Evolutionary conservation across 208 protist genomes (phyloP).

Genomic region (Tritrichomonas foetus): DNA sequence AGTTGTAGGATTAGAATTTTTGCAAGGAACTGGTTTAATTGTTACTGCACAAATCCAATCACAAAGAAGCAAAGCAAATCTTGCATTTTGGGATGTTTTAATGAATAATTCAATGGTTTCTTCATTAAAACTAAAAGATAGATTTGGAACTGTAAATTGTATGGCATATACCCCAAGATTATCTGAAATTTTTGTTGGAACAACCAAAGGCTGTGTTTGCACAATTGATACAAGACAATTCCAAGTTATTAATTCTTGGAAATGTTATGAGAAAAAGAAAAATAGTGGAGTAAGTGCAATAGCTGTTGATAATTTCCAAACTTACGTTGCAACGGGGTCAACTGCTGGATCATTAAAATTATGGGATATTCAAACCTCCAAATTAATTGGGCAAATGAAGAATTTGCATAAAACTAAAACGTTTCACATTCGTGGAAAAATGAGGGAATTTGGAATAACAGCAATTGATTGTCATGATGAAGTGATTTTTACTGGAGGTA

Average conservation of each 20-base stretch:
- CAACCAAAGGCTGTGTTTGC: neutral
- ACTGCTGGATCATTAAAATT: neutral
- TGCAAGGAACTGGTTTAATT: neutral
- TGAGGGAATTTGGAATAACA: too few species aligned
- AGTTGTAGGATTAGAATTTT: neutral
- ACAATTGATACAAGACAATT: neutral
- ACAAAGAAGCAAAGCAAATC: neutral
- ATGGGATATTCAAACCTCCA: neutral
- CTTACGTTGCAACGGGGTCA: neutral
- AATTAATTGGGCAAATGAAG: too few species aligned
- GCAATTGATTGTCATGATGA: too few species aligned
- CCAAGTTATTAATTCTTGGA: neutral
- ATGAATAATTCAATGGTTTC: neutral
- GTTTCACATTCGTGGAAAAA: too few species aligned
- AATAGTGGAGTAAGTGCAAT: neutral
- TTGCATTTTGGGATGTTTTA: neutral
- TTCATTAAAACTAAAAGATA: neutral
- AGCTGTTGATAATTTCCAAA: neutral
- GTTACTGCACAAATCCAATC: neutral
- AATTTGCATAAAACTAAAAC: too few species aligned
- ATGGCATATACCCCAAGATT: neutral
- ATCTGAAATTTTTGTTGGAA: neutral
- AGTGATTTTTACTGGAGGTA: too few species aligned
- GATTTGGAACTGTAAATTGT: neutral
- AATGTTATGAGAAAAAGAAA: neutral